phyloP scores from a whole-genome alignment of 768 basidiomycete genomes.

The Psilocybe cyanescens region DNA sequence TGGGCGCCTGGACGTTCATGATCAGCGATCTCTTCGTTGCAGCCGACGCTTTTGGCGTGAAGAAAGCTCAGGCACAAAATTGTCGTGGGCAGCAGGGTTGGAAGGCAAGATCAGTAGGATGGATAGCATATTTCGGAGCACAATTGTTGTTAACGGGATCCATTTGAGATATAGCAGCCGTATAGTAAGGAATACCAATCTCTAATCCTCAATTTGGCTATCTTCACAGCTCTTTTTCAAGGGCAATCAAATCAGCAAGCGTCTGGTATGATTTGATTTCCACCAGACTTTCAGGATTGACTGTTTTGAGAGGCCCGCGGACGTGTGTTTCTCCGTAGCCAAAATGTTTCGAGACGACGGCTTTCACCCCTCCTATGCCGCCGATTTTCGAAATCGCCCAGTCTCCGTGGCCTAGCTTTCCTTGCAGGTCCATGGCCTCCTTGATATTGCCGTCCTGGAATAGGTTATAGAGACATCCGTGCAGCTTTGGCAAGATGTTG shows the following conservation, averaged over 20 bases:
- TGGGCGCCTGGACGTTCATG: conserved; percentile 27
- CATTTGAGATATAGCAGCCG: conserved; percentile 11
- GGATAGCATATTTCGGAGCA: conserved; percentile 27
- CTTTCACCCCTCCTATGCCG: conserved; percentile 71
- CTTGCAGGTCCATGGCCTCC: conserved; percentile 67
- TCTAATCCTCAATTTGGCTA: not conserved
- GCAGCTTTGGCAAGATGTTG: conserved; percentile 64
- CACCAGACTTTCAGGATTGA: conserved; percentile 37
- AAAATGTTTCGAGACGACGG: conserved; percentile 62
- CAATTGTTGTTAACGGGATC: conserved; percentile 26
- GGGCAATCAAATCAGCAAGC: conserved; percentile 47
- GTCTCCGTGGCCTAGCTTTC: conserved; percentile 65
- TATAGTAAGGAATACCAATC: not conserved
- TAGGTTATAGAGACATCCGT: conserved; percentile 50
- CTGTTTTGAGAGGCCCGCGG: conserved; percentile 52
- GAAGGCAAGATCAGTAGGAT: conserved; percentile 25
- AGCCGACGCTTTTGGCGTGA: conserved; percentile 22
- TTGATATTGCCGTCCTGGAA: conserved; percentile 55
- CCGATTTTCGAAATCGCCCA: conserved; percentile 67
- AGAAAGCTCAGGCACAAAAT: not conserved
- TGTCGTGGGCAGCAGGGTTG: conserved; percentile 20
- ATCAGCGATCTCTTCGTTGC: conserved; percentile 30
- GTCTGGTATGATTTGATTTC: conserved; percentile 42
- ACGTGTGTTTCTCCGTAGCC: conserved; percentile 60
- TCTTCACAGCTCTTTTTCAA: conserved; percentile 33